Percentiles rank a stretch among this genome's conserved stretches.
phyloP scores from a whole-genome alignment of 2,329 filamentous ascomycete genomes.

The Penicillium rolfsii region DNA sequence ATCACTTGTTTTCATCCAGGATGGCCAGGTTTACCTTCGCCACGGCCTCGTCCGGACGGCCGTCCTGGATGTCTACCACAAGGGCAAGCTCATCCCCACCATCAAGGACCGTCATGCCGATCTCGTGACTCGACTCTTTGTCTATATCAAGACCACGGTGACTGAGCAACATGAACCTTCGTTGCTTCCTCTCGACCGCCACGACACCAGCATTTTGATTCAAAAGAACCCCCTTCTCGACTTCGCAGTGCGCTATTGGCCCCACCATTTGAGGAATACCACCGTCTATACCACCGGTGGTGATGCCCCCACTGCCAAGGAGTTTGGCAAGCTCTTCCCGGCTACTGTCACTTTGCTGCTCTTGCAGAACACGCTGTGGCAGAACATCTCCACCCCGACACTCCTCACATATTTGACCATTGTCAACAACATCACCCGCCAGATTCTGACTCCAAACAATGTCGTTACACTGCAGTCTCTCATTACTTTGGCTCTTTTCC shows the following conservation, averaged over 20 bases:
- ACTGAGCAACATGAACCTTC: constrained; percentile 39
- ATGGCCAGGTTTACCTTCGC: constrained; percentile 42
- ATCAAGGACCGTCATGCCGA: constrained; percentile 43
- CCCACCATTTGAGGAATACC: constrained; percentile 51
- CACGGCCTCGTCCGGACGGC: constrained; percentile 40
- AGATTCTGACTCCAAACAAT: constrained; percentile 42
- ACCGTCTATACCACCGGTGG: constrained; percentile 42
- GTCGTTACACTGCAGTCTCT: constrained; percentile 54
- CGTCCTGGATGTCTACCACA: constrained; percentile 35
- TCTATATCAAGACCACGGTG: constrained; percentile 39
- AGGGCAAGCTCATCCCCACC: constrained; percentile 36
- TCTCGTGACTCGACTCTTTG: constrained; percentile 37
- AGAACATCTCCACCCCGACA: constrained; percentile 38
- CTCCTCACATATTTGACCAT: constrained; percentile 34
- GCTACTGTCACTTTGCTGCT: constrained; percentile 49
- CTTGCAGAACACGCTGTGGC: constrained; percentile 55
- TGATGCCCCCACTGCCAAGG: constrained; percentile 48
- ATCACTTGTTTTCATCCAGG: constrained; percentile 40
- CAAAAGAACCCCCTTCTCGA: constrained; percentile 50
- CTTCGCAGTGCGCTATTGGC: constrained; percentile 54
- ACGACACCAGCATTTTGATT: constrained; percentile 32
- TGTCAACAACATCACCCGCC: constrained; percentile 37
- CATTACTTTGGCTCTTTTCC: constrained; percentile 51
- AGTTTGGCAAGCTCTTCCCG: constrained; percentile 54
- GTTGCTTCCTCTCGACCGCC: constrained; percentile 30